Conservation (phyloP, 2,329 filamentous ascomycete genomes). For the Fusarium sp. region DNA sequence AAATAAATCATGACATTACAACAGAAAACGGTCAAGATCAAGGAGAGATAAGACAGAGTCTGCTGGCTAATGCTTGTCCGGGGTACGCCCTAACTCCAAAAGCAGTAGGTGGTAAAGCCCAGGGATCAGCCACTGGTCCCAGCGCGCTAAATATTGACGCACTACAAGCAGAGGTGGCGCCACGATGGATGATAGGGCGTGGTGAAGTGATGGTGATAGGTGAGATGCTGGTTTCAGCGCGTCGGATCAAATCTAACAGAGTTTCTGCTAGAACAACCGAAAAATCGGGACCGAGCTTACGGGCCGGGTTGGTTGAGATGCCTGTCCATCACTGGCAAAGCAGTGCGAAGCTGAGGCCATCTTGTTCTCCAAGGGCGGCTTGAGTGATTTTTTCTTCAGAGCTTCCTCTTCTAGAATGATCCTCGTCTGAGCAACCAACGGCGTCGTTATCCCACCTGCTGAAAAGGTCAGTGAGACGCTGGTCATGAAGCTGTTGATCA, state of each 20-base stretch:
- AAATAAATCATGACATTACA: background rate
- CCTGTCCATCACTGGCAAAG: background rate
- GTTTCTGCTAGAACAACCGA: background rate
- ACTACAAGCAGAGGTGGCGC: conserved; percentile 5
- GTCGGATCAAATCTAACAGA: background rate
- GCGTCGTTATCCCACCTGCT: background rate
- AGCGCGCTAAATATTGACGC: background rate
- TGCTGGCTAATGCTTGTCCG: background rate
- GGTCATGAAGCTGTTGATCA: background rate
- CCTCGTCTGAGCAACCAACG: background rate
- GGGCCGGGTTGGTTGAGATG: background rate
- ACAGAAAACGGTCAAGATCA: conserved; percentile 1
- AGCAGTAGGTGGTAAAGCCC: conserved; percentile 3
- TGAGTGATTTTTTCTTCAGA: background rate
- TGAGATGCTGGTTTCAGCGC: background rate
- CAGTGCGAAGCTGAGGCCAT: background rate
- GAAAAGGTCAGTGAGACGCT: background rate
- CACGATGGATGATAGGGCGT: conserved; percentile 2
- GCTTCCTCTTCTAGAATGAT: conserved; percentile 3
- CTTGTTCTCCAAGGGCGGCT: background rate
- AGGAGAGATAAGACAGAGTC: background rate
- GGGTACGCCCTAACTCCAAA: background rate
- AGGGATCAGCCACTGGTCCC: conserved; percentile 6
- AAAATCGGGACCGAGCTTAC: background rate
- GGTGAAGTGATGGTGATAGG: background rate